Base-by-base conservation (phyloP, 371 early-diverging fungal genomes). In the Funneliformis caledonium region DNA sequence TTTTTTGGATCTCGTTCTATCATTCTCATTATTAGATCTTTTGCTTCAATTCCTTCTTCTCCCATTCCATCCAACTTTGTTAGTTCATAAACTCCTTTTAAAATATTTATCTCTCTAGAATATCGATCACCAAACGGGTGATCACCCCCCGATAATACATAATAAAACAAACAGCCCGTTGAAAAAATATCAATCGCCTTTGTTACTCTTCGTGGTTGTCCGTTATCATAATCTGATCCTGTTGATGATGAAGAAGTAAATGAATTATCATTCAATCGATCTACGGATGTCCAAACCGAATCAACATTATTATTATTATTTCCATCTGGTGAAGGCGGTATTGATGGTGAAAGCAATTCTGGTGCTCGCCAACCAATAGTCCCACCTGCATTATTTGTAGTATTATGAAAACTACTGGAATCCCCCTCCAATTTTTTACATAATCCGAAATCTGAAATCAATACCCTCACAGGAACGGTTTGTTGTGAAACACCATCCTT, bases 311-410 rank as follows among this genome's bases (percentile, higher is more conserved):
- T 82, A 6, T 77, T 81, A 33, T 81, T 74, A n/a, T 56, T 11
- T 11, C 77, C 61, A 7, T 78, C 83, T 33, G 78, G 78, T 4
- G 61, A 75, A 42, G 61, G 33, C 31, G 77, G 37, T 16, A 37
- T 31, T 19, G 59, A 64, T 2, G 83, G 77, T n/a, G 88, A 86
- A 47, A 92, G 81, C 37, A 91, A 90, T 85, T 99, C 99, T 3
- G 98, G 97, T 2, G 98, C 98, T n/a, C 99, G 89, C 99, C 99
- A 99, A 1, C 99, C 99, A 72, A 94, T 88, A 2, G 98, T 99
- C 37, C 96, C 96, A 26, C 92, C 92, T 37, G 88, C 91, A 60
- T 89, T 91, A 26, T 87, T 85, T 8, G 91, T 90, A 0, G 99
- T 97, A 85, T 96, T 94, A 84, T 96, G 93, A 85, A 99, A 98